Conservation (phyloP, 176 grass and related monocot species). For the Ananas comosus region DNA sequence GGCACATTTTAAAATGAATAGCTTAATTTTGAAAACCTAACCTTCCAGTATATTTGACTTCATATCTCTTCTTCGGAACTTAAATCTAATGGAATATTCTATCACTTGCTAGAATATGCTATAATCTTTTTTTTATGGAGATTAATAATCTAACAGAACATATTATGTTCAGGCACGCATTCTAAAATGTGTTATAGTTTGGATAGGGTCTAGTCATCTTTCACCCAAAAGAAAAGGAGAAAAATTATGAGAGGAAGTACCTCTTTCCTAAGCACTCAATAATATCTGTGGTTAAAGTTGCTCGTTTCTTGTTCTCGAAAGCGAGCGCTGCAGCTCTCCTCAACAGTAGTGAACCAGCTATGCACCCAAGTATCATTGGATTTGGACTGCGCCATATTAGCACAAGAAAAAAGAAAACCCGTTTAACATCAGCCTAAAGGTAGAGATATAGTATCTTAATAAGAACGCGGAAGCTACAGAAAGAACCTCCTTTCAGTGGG, state of each 20-base stretch:
- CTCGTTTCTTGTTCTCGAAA: slow-evolving; percentile 59
- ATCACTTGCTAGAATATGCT: too few species aligned
- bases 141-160: too few species aligned
- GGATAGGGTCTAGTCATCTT: slow-evolving; percentile 9
- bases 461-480: slow-evolving; percentile 7
- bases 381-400: slow-evolving; percentile 40
- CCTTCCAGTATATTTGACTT: too few species aligned
- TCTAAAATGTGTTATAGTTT: too few species aligned
- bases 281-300: slow-evolving; percentile 75
- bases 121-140: too few species aligned
- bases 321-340: slow-evolving; percentile 54
- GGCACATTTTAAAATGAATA: too few species aligned
- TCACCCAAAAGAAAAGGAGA: slow-evolving; percentile 2
- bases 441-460: not conserved
- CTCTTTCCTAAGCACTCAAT: slow-evolving; percentile 47
- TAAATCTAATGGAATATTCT: too few species aligned
- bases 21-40: too few species aligned
- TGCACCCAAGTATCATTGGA: slow-evolving; percentile 73
- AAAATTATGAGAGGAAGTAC: not conserved
- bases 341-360: slow-evolving; percentile 64
- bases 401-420: not conserved
- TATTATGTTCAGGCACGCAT: too few species aligned
- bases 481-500: slow-evolving; percentile 49
- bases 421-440: not conserved
- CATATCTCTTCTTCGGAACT: too few species aligned